These are phyloP conservation scores for Fibroporia radiculosa DNA, from an alignment of 768 basidiomycete species.

Conservation along the genomic window DNA sequence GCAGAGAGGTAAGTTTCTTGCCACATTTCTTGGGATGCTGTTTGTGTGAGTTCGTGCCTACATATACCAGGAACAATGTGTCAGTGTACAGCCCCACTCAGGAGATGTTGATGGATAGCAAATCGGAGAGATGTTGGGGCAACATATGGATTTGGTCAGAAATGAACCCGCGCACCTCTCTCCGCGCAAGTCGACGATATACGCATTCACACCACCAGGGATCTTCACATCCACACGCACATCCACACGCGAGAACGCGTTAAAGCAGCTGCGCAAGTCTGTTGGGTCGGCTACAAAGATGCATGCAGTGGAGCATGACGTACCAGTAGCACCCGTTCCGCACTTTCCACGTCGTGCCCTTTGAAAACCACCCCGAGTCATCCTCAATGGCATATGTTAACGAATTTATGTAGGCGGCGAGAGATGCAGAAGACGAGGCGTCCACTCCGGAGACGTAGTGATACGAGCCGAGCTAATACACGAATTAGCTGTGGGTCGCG, in stretches of 20 bases:
- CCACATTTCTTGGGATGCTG: slow-evolving; percentile 89
- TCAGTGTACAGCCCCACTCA: background rate
- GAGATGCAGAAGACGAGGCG: slow-evolving; percentile 93
- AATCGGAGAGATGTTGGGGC: too few species aligned
- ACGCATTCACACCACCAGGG: slow-evolving; percentile 92
- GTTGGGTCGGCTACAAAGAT: background rate
- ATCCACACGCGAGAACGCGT: slow-evolving; percentile 95
- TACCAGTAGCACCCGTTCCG: slow-evolving; percentile 90
- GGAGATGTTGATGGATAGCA: background rate
- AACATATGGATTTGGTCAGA: background rate
- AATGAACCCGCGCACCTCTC: slow-evolving; percentile 61
- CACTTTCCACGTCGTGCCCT: slow-evolving; percentile 82
- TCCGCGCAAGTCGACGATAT: slow-evolving; percentile 88
- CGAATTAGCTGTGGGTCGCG: background rate
- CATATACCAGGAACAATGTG: slow-evolving; percentile 1
- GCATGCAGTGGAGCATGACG: slow-evolving; percentile 16
- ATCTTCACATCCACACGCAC: slow-evolving; percentile 98
- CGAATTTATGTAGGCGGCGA: slow-evolving; percentile 98
- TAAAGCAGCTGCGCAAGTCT: slow-evolving; percentile 69
- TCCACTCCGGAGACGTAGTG: slow-evolving; percentile 99
- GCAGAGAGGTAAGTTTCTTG: slow-evolving; percentile 97
- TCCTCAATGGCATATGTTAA: slow-evolving; percentile 95
- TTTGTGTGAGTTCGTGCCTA: slow-evolving; percentile 51
- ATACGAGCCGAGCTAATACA: slow-evolving; percentile 78
- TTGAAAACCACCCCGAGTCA: slow-evolving; percentile 85